Evolutionary conservation across 169 alveolate genomes (phyloP).

Genomic region (Cryptosporidium felis): DNA sequence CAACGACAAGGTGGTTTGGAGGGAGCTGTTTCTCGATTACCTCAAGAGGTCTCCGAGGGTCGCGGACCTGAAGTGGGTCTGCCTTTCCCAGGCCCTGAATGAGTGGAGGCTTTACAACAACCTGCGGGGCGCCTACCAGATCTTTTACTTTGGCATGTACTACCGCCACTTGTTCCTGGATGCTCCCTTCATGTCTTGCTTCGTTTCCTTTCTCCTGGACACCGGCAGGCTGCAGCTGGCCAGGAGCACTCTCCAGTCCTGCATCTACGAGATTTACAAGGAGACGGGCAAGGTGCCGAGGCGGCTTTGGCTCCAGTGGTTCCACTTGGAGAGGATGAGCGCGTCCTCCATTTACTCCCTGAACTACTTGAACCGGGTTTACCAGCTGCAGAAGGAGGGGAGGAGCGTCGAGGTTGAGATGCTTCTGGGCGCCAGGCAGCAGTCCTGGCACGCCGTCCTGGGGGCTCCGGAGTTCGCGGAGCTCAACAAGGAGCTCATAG

Average conservation of each 20-base stretch:
- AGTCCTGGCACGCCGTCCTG: constrained; percentile 44
- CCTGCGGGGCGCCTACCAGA: constrained; percentile 52
- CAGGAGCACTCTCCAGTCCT: constrained; percentile 52
- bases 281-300: constrained; percentile 61
- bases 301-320: constrained; percentile 57
- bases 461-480: constrained; percentile 70
- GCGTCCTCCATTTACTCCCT: constrained; percentile 54
- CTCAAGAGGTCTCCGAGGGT: constrained; percentile 53
- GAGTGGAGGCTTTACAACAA: constrained; percentile 61
- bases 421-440: constrained; percentile 28
- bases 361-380: constrained; percentile 30
- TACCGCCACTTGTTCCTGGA: constrained; percentile 56
- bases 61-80: constrained; percentile 50
- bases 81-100: constrained; percentile 64
- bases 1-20: constrained; percentile 13
- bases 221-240: constrained; percentile 65
- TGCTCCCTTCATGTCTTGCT: constrained; percentile 50
- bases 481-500: constrained; percentile 33
- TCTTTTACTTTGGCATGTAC: constrained; percentile 57
- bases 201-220: constrained; percentile 47
- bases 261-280: constrained; percentile 48
- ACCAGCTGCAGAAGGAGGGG: constrained; percentile 59
- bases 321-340: constrained; percentile 43
- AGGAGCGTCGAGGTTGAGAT: constrained; percentile 49
- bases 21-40: constrained; percentile 39